These are phyloP conservation scores for Backusella westeae DNA, from an alignment of 192 early-diverging fungal genomes.

Conservation along the genomic window DNA sequence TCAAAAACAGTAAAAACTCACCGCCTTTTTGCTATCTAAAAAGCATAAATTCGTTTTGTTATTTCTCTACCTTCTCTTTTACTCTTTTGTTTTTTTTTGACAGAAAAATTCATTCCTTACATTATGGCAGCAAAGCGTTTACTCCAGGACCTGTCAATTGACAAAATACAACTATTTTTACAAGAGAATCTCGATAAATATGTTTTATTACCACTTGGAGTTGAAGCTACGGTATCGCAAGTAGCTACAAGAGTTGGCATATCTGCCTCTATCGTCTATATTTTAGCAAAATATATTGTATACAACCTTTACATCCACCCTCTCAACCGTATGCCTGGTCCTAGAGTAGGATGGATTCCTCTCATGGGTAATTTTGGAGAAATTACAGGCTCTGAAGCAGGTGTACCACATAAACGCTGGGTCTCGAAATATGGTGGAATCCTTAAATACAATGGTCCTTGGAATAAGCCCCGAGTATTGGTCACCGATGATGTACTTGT, in stretches of 20 bases:
- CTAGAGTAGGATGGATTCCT: slow-evolving; percentile 41
- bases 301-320: slow-evolving; percentile 41
- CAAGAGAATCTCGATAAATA: slow-evolving; percentile 4
- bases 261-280: slow-evolving; percentile 14
- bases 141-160: neutral
- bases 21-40: neutral
- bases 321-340: slow-evolving; percentile 47
- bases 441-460: slow-evolving; percentile 43
- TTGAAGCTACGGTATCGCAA: neutral
- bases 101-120: neutral
- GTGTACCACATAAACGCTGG: slow-evolving; percentile 45
- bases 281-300: slow-evolving; percentile 39
- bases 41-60: neutral
- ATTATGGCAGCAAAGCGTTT: neutral
- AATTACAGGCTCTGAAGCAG: slow-evolving; percentile 43
- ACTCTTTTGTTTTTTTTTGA: neutral
- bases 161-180: neutral
- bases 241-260: slow-evolving; percentile 11
- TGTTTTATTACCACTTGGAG: slow-evolving; percentile 5
- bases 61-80: neutral
- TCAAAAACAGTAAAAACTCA: neutral
- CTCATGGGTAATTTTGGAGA: slow-evolving; percentile 43
- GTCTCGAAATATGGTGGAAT: slow-evolving; percentile 50
- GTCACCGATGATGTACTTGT: slow-evolving; percentile 49
- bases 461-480: slow-evolving; percentile 37